Evolutionary conservation across 495 filamentous ascomycete genomes (phyloP).

Genomic region (Thozetella sp.): DNA sequence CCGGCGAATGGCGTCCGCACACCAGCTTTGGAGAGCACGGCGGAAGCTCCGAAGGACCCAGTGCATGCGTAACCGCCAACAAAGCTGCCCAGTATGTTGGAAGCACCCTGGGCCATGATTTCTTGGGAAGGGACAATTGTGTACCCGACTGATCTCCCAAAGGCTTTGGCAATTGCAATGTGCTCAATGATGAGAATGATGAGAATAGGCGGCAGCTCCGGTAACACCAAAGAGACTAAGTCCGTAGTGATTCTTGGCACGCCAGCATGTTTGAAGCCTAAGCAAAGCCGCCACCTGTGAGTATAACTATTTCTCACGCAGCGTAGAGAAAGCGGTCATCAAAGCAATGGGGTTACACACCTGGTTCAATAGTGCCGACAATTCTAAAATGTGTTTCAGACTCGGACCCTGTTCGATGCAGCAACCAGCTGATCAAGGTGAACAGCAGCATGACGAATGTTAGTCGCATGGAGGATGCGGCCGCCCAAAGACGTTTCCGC

Average conservation of each 20-base stretch:
- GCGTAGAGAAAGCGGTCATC: background rate
- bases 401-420: constrained; percentile 4
- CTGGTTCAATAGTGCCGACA: constrained; percentile 11
- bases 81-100: constrained; percentile 34
- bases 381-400: constrained; percentile 10
- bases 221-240: constrained; percentile 9
- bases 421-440: constrained; percentile 15
- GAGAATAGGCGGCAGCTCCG: constrained; percentile 16
- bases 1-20: constrained; percentile 35
- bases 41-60: constrained; percentile 35
- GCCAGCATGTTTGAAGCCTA: constrained; percentile 14
- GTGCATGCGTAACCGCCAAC: constrained; percentile 34
- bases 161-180: constrained; percentile 37
- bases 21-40: constrained; percentile 36
- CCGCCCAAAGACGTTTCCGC: constrained; percentile 11
- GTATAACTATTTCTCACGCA: background rate
- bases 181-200: constrained; percentile 38
- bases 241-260: constrained; percentile 3
- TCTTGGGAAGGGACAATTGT: constrained; percentile 34
- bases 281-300: background rate
- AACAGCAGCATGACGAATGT: constrained; percentile 14
- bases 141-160: constrained; percentile 31
- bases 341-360: background rate
- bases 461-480: constrained; percentile 14
- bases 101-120: constrained; percentile 32